A percentile compares a stretch with the other conserved stretches of the same genome.
These are phyloP conservation scores for Epichloe scottii DNA, from an alignment of 2,329 filamentous ascomycete species.

Conservation along the genomic window DNA sequence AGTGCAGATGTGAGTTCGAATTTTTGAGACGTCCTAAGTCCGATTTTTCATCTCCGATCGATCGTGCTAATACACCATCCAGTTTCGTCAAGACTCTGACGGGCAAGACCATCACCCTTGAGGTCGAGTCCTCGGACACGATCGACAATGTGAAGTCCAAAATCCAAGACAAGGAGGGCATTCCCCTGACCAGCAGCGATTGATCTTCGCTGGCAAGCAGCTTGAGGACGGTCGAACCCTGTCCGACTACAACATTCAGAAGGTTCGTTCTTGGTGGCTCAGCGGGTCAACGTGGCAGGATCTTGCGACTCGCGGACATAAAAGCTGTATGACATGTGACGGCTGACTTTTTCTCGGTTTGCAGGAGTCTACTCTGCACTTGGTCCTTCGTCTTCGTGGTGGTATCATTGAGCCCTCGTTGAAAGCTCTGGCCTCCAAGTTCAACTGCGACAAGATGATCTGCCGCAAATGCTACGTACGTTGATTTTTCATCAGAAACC, in stretches of 20 bases:
- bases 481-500: background rate
- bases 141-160: slow-evolving; percentile 99
- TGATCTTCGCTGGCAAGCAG: slow-evolving; percentile 99
- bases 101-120: slow-evolving; percentile 99
- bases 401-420: slow-evolving; percentile 98
- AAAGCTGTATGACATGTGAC: background rate
- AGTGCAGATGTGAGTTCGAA: slow-evolving; percentile 79
- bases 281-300: background rate
- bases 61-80: slow-evolving; percentile 21
- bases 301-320: background rate
- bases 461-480: slow-evolving; percentile 99
- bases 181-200: slow-evolving; percentile 92
- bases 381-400: slow-evolving; percentile 97
- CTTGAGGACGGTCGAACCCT: slow-evolving; percentile 96
- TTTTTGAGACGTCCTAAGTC: slow-evolving; percentile 7
- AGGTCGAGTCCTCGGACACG: slow-evolving; percentile 97
- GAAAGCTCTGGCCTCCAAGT: slow-evolving; percentile 97
- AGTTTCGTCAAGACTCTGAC: slow-evolving; percentile 99
- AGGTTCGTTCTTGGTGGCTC: slow-evolving; percentile 46
- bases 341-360: slow-evolving; percentile 3
- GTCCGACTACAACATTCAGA: slow-evolving; percentile 99
- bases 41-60: background rate
- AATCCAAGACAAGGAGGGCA: slow-evolving; percentile 99
- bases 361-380: slow-evolving; percentile 93
- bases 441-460: slow-evolving; percentile 99